phyloP scores from a whole-genome alignment of 1,139 yeast genomes.

The Diutina sp. region DNA sequence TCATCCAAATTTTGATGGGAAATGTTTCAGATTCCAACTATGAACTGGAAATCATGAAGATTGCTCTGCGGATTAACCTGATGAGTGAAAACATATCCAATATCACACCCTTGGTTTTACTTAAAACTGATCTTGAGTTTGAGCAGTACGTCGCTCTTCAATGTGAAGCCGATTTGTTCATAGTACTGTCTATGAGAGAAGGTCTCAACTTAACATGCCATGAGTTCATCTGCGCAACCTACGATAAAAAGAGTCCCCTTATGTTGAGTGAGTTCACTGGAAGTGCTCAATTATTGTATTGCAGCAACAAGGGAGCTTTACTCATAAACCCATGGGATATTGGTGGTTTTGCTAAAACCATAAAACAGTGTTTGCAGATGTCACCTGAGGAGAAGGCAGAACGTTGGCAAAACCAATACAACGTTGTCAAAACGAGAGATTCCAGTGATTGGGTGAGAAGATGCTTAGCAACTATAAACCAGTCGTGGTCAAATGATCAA shows the following conservation, averaged over 20 bases:
- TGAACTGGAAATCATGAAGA: slow-evolving; percentile 61
- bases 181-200: slow-evolving; percentile 86
- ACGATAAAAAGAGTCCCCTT: slow-evolving; percentile 65
- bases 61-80: slow-evolving; percentile 79
- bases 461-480: slow-evolving; percentile 42
- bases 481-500: slow-evolving; percentile 51
- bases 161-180: slow-evolving; percentile 76
- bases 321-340: slow-evolving; percentile 89
- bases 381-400: slow-evolving; percentile 36
- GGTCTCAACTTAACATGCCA: slow-evolving; percentile 96
- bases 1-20: slow-evolving; percentile 72
- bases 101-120: slow-evolving; percentile 75
- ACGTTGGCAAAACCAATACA: slow-evolving; percentile 52
- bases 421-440: slow-evolving; percentile 51
- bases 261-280: slow-evolving; percentile 91
- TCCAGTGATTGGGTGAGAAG: slow-evolving; percentile 62
- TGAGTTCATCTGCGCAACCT: slow-evolving; percentile 75
- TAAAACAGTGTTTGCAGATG: slow-evolving; percentile 56
- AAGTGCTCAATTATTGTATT: slow-evolving; percentile 59
- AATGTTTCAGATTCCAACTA: slow-evolving; percentile 41
- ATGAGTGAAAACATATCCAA: slow-evolving; percentile 58
- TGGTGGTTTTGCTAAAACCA: slow-evolving; percentile 47
- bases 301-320: slow-evolving; percentile 49
- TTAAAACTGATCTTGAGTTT: slow-evolving; percentile 82
- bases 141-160: slow-evolving; percentile 81